phyloP scores from a whole-genome alignment of 2,329 filamentous ascomycete species.

The Hypoxylon sp. region DNA sequence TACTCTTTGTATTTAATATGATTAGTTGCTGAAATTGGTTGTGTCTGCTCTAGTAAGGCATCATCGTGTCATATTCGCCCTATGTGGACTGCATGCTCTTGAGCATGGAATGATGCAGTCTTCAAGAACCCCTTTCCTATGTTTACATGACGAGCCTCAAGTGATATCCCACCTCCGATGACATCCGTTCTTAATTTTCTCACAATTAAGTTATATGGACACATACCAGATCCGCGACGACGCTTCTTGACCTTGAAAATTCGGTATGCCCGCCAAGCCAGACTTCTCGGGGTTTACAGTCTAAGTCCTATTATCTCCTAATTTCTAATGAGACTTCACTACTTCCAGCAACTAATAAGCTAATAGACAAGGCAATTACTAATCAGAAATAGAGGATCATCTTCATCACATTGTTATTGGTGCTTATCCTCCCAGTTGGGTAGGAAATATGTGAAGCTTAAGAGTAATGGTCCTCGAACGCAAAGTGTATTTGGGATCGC shows the following conservation, averaged over 20 bases:
- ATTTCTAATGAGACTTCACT: neutral
- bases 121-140: neutral
- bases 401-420: constrained; percentile 3
- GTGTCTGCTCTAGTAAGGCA: neutral
- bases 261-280: constrained; percentile 30
- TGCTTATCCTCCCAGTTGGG: neutral
- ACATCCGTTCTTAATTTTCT: neutral
- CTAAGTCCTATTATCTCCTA: constrained; percentile 23
- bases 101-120: neutral
- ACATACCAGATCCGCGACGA: neutral
- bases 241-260: neutral
- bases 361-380: constrained; percentile 1
- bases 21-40: neutral
- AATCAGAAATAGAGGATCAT: constrained; percentile 18
- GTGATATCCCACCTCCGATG: no score
- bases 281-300: constrained; percentile 15
- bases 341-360: neutral
- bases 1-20: constrained; percentile 25
- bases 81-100: neutral
- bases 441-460: neutral
- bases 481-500: no score
- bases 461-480: no score
- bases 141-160: no score
- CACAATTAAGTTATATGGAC: neutral
- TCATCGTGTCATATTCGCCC: neutral